phyloP scores from a whole-genome alignment of 768 basidiomycete species.

The Paxillus rubicundulus region DNA sequence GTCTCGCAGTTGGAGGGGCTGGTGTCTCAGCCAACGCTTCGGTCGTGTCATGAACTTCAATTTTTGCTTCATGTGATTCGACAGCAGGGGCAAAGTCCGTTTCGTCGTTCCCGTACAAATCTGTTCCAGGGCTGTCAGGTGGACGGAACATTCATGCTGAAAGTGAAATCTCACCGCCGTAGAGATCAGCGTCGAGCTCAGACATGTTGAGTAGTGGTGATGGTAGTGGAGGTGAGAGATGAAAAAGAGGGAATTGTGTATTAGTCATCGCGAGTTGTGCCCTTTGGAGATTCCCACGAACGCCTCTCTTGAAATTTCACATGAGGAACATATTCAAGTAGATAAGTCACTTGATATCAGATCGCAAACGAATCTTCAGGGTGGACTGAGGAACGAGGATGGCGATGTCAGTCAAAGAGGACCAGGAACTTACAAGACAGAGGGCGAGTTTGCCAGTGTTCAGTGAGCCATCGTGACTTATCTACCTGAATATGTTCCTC shows the following conservation, averaged over 20 bases:
- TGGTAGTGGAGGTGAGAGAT: conserved; percentile 29
- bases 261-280: conserved; percentile 26
- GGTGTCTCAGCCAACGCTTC: conserved; percentile 26
- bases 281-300: conserved; percentile 21
- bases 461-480: no score
- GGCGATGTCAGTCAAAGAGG: no score
- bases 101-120: conserved; percentile 68
- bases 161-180: conserved; percentile 60
- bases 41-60: conserved; percentile 24
- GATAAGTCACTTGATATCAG: no score
- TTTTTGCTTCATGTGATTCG: conserved; percentile 34
- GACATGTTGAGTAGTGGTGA: conserved; percentile 46
- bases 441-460: no score
- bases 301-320: neutral
- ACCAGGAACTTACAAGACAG: no score
- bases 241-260: conserved; percentile 20
- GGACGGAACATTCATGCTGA: neutral
- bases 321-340: no score
- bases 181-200: conserved; percentile 86
- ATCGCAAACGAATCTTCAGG: no score
- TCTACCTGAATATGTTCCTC: no score
- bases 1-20: conserved; percentile 17
- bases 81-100: conserved; percentile 53
- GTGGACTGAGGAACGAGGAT: no score
- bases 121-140: conserved; percentile 33